Evolutionary conservation across 495 filamentous ascomycete genomes (phyloP).

Genomic region (Patellaria atrata): DNA sequence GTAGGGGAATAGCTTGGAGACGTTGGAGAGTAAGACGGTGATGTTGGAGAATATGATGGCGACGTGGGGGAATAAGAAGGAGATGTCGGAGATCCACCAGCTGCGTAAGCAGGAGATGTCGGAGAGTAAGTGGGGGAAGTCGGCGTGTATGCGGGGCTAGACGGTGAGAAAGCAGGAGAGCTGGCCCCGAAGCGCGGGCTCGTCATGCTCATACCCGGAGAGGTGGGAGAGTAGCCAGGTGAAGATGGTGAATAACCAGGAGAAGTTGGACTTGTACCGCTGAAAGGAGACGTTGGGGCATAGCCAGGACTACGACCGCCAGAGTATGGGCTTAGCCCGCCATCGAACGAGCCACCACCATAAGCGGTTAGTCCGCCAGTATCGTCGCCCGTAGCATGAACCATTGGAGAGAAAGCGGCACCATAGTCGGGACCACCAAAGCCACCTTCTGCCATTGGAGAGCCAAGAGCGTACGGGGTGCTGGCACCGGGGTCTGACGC

Average conservation of each 20-base stretch:
- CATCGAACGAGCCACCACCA: slow-evolving; percentile 30
- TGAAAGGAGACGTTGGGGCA: slow-evolving; percentile 64
- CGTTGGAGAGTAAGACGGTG: slow-evolving; percentile 23
- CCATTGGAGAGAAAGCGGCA: slow-evolving; percentile 82
- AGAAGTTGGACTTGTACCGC: slow-evolving; percentile 58
- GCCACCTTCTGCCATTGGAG: slow-evolving; percentile 67
- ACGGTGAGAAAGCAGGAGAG: slow-evolving; percentile 25
- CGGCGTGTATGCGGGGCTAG: slow-evolving; percentile 31
- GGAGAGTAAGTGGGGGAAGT: slow-evolving; percentile 32
- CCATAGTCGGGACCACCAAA: slow-evolving; percentile 66
- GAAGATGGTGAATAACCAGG: slow-evolving; percentile 70
- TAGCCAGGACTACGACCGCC: slow-evolving; percentile 56
- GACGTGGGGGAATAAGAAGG: slow-evolving; percentile 49
- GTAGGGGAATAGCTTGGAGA: slow-evolving; percentile 37
- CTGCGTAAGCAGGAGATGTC: slow-evolving; percentile 50
- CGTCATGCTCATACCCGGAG: slow-evolving; percentile 24
- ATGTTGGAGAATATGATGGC: slow-evolving; percentile 47
- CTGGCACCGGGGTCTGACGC: slow-evolving; percentile 65
- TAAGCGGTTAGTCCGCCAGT: slow-evolving; percentile 57
- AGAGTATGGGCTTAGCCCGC: slow-evolving; percentile 53
- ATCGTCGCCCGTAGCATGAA: slow-evolving; percentile 52
- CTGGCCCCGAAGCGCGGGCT: slow-evolving; percentile 24
- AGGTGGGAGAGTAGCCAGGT: slow-evolving; percentile 55
- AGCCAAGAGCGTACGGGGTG: slow-evolving; percentile 87
- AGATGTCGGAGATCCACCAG: slow-evolving; percentile 23